phyloP scores from a whole-genome alignment of 108 stramenopile species.

The Pseudonitzschia multistriata region DNA sequence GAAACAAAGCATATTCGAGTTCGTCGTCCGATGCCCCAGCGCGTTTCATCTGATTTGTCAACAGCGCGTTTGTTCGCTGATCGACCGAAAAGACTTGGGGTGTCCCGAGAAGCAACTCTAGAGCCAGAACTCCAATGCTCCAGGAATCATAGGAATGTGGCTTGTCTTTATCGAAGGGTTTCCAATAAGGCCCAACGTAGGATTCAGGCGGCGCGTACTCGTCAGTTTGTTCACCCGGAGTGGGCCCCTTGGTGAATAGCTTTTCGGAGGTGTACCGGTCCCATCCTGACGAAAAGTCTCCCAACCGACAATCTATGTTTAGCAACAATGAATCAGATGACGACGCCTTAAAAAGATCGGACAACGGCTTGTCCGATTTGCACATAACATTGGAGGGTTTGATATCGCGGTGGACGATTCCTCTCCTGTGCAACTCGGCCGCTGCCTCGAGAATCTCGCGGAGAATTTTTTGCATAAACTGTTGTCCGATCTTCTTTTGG shows the following conservation, averaged over 20 bases:
- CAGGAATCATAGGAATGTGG: slow-evolving; percentile 82
- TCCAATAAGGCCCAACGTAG: slow-evolving; percentile 48
- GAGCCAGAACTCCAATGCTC: slow-evolving; percentile 81
- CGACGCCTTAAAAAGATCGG: not conserved
- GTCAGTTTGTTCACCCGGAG: slow-evolving; percentile 64
- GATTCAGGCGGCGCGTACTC: slow-evolving; percentile 86
- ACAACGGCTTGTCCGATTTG: slow-evolving; percentile 34
- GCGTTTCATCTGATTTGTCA: slow-evolving; percentile 67
- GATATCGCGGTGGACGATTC: slow-evolving; percentile 82
- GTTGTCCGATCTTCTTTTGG: slow-evolving; percentile 25
- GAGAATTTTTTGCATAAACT: slow-evolving; percentile 47
- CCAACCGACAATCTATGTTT: slow-evolving; percentile 52
- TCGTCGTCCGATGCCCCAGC: slow-evolving; percentile 65
- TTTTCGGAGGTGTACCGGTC: slow-evolving; percentile 59
- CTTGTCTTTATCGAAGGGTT: slow-evolving; percentile 50
- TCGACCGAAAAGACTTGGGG: slow-evolving; percentile 94
- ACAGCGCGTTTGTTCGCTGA: slow-evolving; percentile 84
- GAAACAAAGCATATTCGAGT: slow-evolving; percentile 63
- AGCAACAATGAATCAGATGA: slow-evolving; percentile 21
- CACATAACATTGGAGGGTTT: slow-evolving; percentile 83
- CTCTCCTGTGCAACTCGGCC: slow-evolving; percentile 57
- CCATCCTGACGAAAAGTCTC: slow-evolving; percentile 78
- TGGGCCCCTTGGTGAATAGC: slow-evolving; percentile 70
- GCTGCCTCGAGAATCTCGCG: slow-evolving; percentile 65
- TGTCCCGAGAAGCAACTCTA: slow-evolving; percentile 91